Evolutionary conservation across 2,329 filamentous ascomycete genomes (phyloP).

Genomic region (Sporothrix brasiliensis): DNA sequence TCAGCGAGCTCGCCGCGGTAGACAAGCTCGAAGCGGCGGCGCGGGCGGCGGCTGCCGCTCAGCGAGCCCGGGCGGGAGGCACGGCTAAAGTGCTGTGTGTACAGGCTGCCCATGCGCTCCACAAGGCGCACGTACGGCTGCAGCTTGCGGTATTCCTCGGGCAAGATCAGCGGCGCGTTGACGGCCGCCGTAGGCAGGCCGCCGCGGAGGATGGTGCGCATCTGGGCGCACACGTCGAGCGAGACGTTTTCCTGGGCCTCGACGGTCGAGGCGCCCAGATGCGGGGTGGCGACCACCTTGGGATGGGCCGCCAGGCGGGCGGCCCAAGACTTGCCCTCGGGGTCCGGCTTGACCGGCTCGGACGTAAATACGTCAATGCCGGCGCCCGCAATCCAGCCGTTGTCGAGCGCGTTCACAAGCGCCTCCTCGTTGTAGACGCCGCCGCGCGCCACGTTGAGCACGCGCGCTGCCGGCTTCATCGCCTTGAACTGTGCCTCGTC

Average conservation of each 20-base stretch:
- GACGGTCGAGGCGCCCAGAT: slow-evolving; percentile 76
- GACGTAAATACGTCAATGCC: slow-evolving; percentile 79
- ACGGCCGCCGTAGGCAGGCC: slow-evolving; percentile 75
- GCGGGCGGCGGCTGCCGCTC: slow-evolving; percentile 42
- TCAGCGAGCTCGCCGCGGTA: slow-evolving; percentile 75
- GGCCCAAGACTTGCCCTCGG: slow-evolving; percentile 55
- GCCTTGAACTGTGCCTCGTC: slow-evolving; percentile 64
- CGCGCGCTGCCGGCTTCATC: slow-evolving; percentile 74
- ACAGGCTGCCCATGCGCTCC: slow-evolving; percentile 77
- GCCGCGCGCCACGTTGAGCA: slow-evolving; percentile 78
- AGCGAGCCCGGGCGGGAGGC: slow-evolving; percentile 39
- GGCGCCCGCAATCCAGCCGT: slow-evolving; percentile 72
- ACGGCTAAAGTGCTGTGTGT: slow-evolving; percentile 71
- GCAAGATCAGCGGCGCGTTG: slow-evolving; percentile 79
- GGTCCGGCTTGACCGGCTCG: slow-evolving; percentile 62
- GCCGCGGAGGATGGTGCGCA: slow-evolving; percentile 71
- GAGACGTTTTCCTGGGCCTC: slow-evolving; percentile 86
- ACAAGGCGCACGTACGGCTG: slow-evolving; percentile 76
- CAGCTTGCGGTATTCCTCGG: slow-evolving; percentile 76
- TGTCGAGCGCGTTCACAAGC: slow-evolving; percentile 69
- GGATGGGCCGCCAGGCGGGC: slow-evolving; percentile 67
- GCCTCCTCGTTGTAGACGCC: slow-evolving; percentile 79
- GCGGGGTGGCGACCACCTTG: slow-evolving; percentile 75
- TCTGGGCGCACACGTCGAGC: slow-evolving; percentile 80
- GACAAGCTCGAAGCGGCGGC: slow-evolving; percentile 71